Base-by-base conservation (phyloP, 352 stramenopile genomes). In the Pythium volutum region DNA sequence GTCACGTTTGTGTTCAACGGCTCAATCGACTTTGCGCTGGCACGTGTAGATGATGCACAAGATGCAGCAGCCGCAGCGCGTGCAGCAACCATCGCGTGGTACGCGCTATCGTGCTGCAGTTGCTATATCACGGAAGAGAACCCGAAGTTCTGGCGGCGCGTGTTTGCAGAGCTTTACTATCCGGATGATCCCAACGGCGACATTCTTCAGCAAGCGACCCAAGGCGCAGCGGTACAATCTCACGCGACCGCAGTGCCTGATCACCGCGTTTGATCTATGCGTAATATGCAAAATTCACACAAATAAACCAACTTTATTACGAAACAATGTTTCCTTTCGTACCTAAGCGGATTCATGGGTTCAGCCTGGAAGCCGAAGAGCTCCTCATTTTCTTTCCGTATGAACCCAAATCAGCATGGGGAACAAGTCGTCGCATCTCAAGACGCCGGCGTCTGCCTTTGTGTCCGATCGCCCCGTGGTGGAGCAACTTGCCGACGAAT, bases 1-100 rank as follows among this genome's bases (percentile, higher is more conserved):
- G 29, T 65, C n/a, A 52, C 36, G 3, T 39, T 65, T n/a, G 29
- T 49, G 15, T 51, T 65, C 46, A 39, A 55, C 26, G 46, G 25
- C 15, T 36, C 26, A 12, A 26, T 38, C 36, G 26, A 31, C 16
- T 23, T n/a, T 9, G 46, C 34, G 2, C 10, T 43, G 23, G 16
- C 2, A 1, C 18, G 50, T 7, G 47, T 51, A 0, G 26, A 29
- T 3, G 33, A 56, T 25, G 22, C 18, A 20, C 23, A 53, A 55
- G 36, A 48, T n/a, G 14, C 23, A 26, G 46, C 27, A 0, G 31
- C 29, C 1, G 38, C 46, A 9, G 34, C 41, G 18, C 43, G 46
- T 4, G 45, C 55, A 2, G 43, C 55, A 2, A 49, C 26, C 1
- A 36, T 55, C 45, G 57, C 34, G 12, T 57, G 50, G 50, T n/a